Conservation (phyloP, 352 stramenopile species). For the Hyaloperonospora brassicae region DNA sequence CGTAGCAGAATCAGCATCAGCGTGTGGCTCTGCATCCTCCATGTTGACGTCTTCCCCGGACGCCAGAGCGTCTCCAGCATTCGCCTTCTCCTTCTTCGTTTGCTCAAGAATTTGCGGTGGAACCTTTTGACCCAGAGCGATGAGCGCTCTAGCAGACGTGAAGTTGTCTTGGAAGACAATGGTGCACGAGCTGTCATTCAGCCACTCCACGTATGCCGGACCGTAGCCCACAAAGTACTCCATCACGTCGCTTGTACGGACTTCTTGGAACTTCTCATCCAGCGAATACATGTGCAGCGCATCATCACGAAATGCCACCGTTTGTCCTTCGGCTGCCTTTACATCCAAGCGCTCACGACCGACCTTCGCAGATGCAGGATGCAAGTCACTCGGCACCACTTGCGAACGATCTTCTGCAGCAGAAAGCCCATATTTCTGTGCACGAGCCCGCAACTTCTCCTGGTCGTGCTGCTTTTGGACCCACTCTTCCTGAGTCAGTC, state of each 20-base stretch:
- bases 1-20: constrained; percentile 15
- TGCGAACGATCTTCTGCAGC: constrained; percentile 30
- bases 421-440: constrained; percentile 64
- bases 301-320: constrained; percentile 44
- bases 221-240: constrained; percentile 74
- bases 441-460: constrained; percentile 54
- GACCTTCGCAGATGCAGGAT: constrained; percentile 48
- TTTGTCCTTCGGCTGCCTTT: constrained; percentile 22
- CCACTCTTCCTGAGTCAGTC: constrained; percentile 72
- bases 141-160: constrained; percentile 53
- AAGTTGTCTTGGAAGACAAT: constrained; percentile 76
- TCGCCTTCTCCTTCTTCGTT: constrained; percentile 21
- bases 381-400: constrained; percentile 21
- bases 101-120: constrained; percentile 35
- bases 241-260: constrained; percentile 73
- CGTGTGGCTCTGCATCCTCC: constrained; percentile 25
- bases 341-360: constrained; percentile 54
- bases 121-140: constrained; percentile 47
- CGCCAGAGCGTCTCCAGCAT: constrained; percentile 3
- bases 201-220: constrained; percentile 81
- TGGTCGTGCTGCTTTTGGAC: constrained; percentile 44
- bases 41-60: constrained; percentile 50
- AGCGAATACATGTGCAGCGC: constrained; percentile 79
- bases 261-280: constrained; percentile 69
- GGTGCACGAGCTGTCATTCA: constrained; percentile 81